Percentiles rank a stretch among this genome's conserved stretches.
Conservation (phyloP, 2,329 filamentous ascomycete species). For the Botrytis cinerea region DNA sequence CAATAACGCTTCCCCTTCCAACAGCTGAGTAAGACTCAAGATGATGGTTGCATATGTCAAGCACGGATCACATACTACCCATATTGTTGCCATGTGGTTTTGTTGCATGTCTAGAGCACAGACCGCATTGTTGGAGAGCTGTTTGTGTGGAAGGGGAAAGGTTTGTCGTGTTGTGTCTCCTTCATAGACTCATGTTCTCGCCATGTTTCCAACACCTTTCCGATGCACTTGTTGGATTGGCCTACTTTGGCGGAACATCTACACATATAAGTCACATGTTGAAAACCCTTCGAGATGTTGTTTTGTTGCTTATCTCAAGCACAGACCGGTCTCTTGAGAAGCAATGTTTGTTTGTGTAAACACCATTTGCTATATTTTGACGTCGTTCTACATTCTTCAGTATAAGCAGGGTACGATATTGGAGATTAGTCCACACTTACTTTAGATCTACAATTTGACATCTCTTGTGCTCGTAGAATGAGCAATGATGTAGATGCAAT, state of each 20-base stretch:
- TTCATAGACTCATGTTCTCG: too few relatives aligned
- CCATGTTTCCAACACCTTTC: neutral
- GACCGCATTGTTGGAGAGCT: neutral
- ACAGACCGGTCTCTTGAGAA: neutral
- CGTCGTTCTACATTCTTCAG: too few relatives aligned
- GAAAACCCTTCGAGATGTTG: too few relatives aligned
- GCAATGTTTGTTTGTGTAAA: neutral
- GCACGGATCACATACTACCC: slow-evolving; percentile 17
- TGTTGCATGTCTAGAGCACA: slow-evolving; percentile 20
- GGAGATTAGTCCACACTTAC: neutral
- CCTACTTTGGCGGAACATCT: neutral
- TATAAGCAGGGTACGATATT: neutral
- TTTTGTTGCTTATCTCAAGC: slow-evolving; percentile 8
- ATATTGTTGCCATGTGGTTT: slow-evolving; percentile 7
- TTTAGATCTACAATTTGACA: neutral
- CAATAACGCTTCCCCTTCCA: neutral
- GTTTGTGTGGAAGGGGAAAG: neutral
- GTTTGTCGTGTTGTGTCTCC: neutral
- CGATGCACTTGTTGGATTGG: neutral
- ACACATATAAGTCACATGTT: neutral
- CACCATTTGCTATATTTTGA: too few relatives aligned
- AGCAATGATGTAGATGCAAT: neutral
- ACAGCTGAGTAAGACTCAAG: neutral
- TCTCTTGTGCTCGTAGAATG: neutral
- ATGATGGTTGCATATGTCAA: slow-evolving; percentile 13